phyloP scores from a whole-genome alignment of 192 early-diverging fungal species.

The Pilobolus umbonatus region DNA sequence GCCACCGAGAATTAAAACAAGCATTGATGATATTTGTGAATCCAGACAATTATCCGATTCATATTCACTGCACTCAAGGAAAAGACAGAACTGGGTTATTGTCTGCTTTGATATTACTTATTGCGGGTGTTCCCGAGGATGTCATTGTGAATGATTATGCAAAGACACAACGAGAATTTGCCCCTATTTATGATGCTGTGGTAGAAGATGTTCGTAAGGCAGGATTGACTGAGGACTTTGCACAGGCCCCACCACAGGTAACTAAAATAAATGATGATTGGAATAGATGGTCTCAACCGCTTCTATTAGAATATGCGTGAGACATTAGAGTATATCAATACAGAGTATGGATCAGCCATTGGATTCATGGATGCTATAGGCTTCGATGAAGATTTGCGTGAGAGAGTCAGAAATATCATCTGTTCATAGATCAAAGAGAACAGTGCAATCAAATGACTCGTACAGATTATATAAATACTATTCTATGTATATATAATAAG shows the following conservation, averaged over 20 bases:
- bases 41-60: conserved; percentile 50
- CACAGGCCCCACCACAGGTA: conserved; percentile 45
- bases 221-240: conserved; percentile 50
- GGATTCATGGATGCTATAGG: conserved; percentile 20
- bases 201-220: conserved; percentile 48
- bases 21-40: conserved; percentile 51
- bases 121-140: conserved; percentile 49
- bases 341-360: conserved; percentile 17
- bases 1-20: conserved; percentile 35
- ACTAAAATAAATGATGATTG: conserved; percentile 13
- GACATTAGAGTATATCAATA: conserved; percentile 15
- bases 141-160: conserved; percentile 57
- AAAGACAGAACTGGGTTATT: conserved; percentile 68
- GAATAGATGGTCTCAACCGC: background rate
- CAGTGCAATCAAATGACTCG: too few species aligned
- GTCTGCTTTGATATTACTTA: conserved; percentile 47
- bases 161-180: conserved; percentile 42
- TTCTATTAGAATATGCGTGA: conserved; percentile 24
- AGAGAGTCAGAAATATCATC: conserved; percentile 24
- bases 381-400: conserved; percentile 15
- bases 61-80: conserved; percentile 65
- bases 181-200: conserved; percentile 42
- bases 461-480: too few species aligned
- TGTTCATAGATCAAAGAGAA: conserved; percentile 5
- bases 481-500: too few species aligned